Evolutionary conservation across 169 alveolate species (phyloP), one percentile per base, ranked within the genome.

Genomic region (Plasmodium knowlesi): DNA sequence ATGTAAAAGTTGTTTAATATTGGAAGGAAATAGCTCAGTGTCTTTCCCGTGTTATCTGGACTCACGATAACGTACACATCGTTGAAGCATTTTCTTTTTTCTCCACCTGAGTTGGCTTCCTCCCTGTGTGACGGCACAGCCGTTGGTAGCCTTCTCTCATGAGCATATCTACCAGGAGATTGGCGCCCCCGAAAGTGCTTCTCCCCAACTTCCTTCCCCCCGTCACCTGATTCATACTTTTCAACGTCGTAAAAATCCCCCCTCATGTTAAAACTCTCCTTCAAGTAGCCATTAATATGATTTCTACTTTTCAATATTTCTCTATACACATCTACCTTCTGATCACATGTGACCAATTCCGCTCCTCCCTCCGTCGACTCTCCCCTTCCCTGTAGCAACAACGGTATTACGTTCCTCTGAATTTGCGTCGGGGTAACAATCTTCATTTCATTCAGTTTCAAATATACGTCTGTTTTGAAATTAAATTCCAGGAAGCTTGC

Each of bases 11-110:
- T 90, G 53, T 81, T 70, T 19, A 90, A 16, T 16, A 90, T 71
- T 16, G 95, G 95, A 82, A 90, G 90, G 83, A 90, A 90, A 81
- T 90, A 90, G 76, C 95, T 90, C 25, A 90, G 50, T 3, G 95
- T 90, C 83, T 90, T 90, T 5, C 95, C 95, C 22, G 78, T 90
- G 54, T 90, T 90, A 81, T 90, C 83, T 6, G 95, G 95, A 39
- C 95, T 90, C 12, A 90, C 57, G 34, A 90, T 81, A n/a, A 90
- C 37, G 50, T 90, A 90, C 34, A 82, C 91, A 72, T 90, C 95
- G 54, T 90, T 90, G 74, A 90, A 90, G 53, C 95, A 90, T 81
- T 90, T 79, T 70, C 43, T 10, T 70, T n/a, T 25, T 19, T 76
- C 84, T 41, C 83, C 61, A 25, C 53, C 19, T n/a, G 8, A 5